Conservation (phyloP, 2,329 filamentous ascomycete genomes). For the Leptographium wingfieldii region DNA sequence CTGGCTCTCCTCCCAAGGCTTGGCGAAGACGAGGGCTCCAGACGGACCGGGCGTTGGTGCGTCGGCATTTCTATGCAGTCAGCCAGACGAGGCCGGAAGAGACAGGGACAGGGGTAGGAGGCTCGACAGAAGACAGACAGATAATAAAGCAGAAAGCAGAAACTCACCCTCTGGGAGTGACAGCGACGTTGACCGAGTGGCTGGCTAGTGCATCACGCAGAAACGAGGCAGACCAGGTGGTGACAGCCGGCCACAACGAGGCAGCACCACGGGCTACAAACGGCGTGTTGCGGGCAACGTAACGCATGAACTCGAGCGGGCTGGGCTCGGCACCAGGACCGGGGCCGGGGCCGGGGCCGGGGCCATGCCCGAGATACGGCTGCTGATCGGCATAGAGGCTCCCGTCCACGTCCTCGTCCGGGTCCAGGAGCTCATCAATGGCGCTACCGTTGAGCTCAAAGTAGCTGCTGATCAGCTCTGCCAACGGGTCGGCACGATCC, state of each 20-base stretch:
- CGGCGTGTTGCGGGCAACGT: constrained; percentile 59
- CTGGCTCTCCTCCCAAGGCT: constrained; percentile 56
- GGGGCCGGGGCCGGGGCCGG: not conserved
- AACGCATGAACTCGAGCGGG: constrained; percentile 68
- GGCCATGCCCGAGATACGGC: not conserved
- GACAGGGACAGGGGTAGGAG: too few relatives aligned
- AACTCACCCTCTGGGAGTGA: constrained; percentile 56
- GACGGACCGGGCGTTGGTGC: constrained; percentile 31
- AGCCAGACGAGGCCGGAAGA: not conserved
- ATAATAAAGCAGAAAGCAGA: not conserved
- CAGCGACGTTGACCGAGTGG: constrained; percentile 57
- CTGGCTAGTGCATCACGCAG: constrained; percentile 41
- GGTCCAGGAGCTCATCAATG: constrained; percentile 44
- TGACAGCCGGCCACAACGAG: constrained; percentile 47
- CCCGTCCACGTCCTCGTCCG: constrained; percentile 13
- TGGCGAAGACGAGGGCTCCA: constrained; percentile 45
- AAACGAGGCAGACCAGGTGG: constrained; percentile 49
- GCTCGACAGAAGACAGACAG: not conserved
- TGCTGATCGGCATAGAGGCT: not conserved
- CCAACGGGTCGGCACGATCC: constrained; percentile 25
- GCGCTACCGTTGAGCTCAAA: constrained; percentile 54
- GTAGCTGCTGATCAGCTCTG: constrained; percentile 53
- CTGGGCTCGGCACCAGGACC: constrained; percentile 39
- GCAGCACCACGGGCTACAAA: constrained; percentile 59
- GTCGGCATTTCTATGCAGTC: constrained; percentile 30